Percentiles rank a stretch among this genome's conserved stretches.
Evolutionary conservation across 805 yeast species (phyloP).

Genomic region (Starmerella apicola): DNA sequence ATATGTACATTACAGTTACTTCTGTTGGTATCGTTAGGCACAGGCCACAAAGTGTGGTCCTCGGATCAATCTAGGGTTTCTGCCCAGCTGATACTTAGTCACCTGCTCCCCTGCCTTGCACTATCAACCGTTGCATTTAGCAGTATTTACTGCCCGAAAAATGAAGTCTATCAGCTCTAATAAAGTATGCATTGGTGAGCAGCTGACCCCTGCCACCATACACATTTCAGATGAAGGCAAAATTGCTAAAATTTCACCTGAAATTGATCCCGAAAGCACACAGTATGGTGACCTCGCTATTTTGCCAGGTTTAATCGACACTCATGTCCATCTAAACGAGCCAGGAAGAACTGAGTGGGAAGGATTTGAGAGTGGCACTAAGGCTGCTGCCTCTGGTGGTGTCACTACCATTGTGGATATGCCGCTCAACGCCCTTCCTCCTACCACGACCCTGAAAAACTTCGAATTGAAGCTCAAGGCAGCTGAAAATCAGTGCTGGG

Average conservation of each 20-base stretch:
- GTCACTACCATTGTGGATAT: slow-evolving; percentile 91
- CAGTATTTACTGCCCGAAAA: too few species aligned
- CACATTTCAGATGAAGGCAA: slow-evolving; percentile 37
- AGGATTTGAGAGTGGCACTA: slow-evolving; percentile 93
- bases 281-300: slow-evolving; percentile 52
- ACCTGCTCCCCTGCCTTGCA: too few species aligned
- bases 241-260: slow-evolving; percentile 38
- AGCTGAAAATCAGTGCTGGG: slow-evolving; percentile 75
- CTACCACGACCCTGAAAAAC: slow-evolving; percentile 75
- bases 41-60: too few species aligned
- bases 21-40: too few species aligned
- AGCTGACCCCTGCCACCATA: slow-evolving; percentile 23
- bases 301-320: slow-evolving; percentile 84
- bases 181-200: slow-evolving; percentile 19
- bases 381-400: slow-evolving; percentile 91
- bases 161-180: slow-evolving; percentile 13
- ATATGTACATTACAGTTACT: too few species aligned
- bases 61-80: too few species aligned
- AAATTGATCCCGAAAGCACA: slow-evolving; percentile 28
- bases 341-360: slow-evolving; percentile 99
- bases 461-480: slow-evolving; percentile 65
- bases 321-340: slow-evolving; percentile 90
- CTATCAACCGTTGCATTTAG: too few species aligned
- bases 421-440: slow-evolving; percentile 95
- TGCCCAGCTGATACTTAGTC: too few species aligned